Percentiles rank a stretch among this genome's conserved stretches.
Conservation (phyloP, 2,329 filamentous ascomycete species). For the Orbilia quercus region DNA sequence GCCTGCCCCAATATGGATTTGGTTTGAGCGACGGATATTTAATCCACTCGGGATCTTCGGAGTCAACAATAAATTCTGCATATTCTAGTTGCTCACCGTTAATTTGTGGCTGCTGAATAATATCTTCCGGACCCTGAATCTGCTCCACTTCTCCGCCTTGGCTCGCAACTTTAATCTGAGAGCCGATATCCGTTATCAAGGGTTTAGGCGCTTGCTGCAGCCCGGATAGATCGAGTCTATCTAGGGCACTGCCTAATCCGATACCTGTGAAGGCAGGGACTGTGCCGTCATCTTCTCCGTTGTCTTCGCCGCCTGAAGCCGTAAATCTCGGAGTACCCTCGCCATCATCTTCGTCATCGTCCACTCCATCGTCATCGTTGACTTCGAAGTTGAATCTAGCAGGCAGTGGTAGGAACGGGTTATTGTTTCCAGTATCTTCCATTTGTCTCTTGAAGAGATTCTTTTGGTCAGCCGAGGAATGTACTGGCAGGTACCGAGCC, state of each 20-base stretch:
- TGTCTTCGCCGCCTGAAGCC: background rate
- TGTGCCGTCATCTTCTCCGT: background rate
- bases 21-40: constrained; percentile 5
- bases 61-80: constrained; percentile 31
- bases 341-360: background rate
- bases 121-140: constrained; percentile 13
- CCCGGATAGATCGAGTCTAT: constrained; percentile 15
- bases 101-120: constrained; percentile 5
- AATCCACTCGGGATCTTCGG: constrained; percentile 3
- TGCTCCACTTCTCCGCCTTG: background rate
- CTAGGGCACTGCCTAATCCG: constrained; percentile 15
- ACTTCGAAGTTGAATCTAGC: background rate
- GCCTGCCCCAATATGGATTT: constrained; percentile 1
- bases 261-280: constrained; percentile 12
- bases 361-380: background rate
- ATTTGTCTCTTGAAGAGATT: constrained; percentile 29
- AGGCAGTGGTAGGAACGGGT: constrained; percentile 25
- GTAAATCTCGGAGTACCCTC: constrained; percentile 15
- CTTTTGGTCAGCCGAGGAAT: constrained; percentile 4
- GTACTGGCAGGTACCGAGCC: constrained; percentile 7
- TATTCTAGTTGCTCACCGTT: constrained; percentile 39
- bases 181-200: background rate
- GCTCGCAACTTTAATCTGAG: background rate
- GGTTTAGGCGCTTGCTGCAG: background rate
- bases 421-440: constrained; percentile 13